These are phyloP conservation scores for Lithocarpus polystachyus DNA, from an alignment of 306 rosid genomes.

Conservation along the genomic window DNA sequence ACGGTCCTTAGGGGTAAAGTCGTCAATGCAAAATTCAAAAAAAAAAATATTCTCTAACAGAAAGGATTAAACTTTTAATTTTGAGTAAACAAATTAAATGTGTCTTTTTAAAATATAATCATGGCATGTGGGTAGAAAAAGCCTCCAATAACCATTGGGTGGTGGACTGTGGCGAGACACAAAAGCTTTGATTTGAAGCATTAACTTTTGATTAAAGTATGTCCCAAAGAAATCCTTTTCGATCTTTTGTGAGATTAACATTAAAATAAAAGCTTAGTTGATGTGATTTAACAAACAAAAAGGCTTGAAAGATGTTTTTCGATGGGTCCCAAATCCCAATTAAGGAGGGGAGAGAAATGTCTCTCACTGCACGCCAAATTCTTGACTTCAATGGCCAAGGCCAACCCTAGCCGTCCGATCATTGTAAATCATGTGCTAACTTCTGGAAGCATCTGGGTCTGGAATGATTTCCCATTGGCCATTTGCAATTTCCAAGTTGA, in stretches of 20 bases:
- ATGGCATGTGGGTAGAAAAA: conserved; percentile 31
- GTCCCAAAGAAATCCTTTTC: conserved; percentile 19
- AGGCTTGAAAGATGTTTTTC: too few relatives aligned
- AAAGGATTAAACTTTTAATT: neutral
- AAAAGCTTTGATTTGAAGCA: conserved; percentile 55
- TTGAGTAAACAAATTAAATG: conserved; percentile 15
- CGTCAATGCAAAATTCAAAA: conserved; percentile 9
- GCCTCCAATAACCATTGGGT: conserved; percentile 25
- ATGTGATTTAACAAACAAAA: too few relatives aligned
- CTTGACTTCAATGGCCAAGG: neutral
- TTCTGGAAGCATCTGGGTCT: too few relatives aligned
- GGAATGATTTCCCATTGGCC: too few relatives aligned
- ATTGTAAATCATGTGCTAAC: neutral
- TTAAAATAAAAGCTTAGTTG: neutral
- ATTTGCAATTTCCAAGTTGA: too few relatives aligned
- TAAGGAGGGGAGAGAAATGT: too few relatives aligned
- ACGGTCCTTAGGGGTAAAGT: conserved; percentile 31
- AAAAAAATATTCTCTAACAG: neutral
- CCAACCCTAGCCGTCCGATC: neutral
- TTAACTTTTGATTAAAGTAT: conserved; percentile 36
- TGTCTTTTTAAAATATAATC: conserved; percentile 30
- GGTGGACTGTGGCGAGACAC: neutral
- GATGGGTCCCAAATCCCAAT: neutral
- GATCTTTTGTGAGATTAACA: conserved; percentile 6
- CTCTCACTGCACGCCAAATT: too few relatives aligned